These are phyloP conservation scores for Termitomyces titanicus DNA, from an alignment of 768 basidiomycete genomes.

Conservation along the genomic window DNA sequence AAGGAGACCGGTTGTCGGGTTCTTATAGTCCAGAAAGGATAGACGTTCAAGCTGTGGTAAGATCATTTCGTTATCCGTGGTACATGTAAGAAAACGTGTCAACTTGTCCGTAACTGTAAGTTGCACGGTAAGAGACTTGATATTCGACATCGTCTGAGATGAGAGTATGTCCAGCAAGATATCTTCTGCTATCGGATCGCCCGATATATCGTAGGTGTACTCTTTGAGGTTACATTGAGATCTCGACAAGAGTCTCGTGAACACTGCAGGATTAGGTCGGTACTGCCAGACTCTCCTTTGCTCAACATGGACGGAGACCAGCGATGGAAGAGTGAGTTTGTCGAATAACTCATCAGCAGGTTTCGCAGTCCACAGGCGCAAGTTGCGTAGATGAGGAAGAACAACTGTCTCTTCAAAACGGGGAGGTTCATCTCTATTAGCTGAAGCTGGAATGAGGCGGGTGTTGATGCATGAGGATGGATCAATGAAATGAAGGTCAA, in stretches of 20 bases:
- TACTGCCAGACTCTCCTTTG: background rate
- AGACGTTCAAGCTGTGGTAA: slow-evolving; percentile 1
- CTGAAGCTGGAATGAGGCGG: background rate
- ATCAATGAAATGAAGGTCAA: background rate
- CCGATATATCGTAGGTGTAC: background rate
- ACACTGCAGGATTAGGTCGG: background rate
- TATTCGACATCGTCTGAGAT: background rate
- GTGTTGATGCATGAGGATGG: background rate
- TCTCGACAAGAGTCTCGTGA: background rate
- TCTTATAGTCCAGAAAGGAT: background rate
- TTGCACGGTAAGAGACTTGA: background rate
- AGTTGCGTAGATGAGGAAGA: background rate
- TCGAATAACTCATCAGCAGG: background rate
- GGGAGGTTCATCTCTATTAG: background rate
- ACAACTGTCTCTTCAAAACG: background rate
- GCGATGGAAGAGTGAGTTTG: slow-evolving; percentile 1
- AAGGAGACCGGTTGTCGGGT: background rate
- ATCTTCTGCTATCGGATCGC: background rate
- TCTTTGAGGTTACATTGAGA: slow-evolving; percentile 2
- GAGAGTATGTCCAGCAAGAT: background rate
- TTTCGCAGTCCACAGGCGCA: background rate
- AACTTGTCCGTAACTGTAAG: background rate
- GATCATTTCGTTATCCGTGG: background rate
- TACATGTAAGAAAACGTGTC: background rate
- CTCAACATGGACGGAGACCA: background rate